A percentile compares a stretch with the other conserved stretches of the same genome.
Evolutionary conservation across 1,284 basidiomycete genomes (phyloP).

Genomic region (Omphalotus olearius): DNA sequence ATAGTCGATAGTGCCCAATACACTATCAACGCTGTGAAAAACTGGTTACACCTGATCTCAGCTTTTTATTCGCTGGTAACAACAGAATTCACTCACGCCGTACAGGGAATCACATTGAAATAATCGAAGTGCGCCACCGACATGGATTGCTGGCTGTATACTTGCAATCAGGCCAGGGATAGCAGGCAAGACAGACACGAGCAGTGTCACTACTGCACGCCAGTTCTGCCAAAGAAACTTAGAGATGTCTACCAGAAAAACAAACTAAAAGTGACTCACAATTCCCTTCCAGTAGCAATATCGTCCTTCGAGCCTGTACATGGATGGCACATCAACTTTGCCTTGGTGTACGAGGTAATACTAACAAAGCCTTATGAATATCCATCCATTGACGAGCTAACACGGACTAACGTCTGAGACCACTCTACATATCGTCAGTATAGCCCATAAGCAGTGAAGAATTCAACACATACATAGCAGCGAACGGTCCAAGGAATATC

Average conservation of each 20-base stretch:
- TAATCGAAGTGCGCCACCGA: constrained; percentile 47
- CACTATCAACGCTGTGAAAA: constrained; percentile 30
- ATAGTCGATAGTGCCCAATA: constrained; percentile 48
- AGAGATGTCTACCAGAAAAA: neutral
- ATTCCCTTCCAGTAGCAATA: constrained; percentile 63
- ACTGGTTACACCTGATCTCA: neutral
- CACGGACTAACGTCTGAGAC: constrained; percentile 38
- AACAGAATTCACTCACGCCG: constrained; percentile 43
- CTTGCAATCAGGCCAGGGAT: constrained; percentile 65
- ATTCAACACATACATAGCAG: constrained; percentile 44
- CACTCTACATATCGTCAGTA: constrained; percentile 35
- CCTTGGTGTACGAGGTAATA: constrained; percentile 63
- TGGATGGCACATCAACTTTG: constrained; percentile 63
- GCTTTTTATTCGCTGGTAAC: neutral
- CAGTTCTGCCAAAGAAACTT: constrained; percentile 50
- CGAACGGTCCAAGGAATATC: constrained; percentile 72
- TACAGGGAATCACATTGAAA: constrained; percentile 70
- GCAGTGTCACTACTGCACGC: constrained; percentile 60
- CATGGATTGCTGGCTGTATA: constrained; percentile 47
- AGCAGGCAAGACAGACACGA: constrained; percentile 59
- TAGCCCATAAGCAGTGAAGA: neutral
- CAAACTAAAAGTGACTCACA: constrained; percentile 37
- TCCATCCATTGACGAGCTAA: neutral
- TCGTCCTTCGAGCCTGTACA: constrained; percentile 63
- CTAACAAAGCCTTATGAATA: constrained; percentile 6